A percentile compares a stretch with the other conserved stretches of the same genome.
Evolutionary conservation across 345 rosid genomes (phyloP).

Genomic region (Populus alba): DNA sequence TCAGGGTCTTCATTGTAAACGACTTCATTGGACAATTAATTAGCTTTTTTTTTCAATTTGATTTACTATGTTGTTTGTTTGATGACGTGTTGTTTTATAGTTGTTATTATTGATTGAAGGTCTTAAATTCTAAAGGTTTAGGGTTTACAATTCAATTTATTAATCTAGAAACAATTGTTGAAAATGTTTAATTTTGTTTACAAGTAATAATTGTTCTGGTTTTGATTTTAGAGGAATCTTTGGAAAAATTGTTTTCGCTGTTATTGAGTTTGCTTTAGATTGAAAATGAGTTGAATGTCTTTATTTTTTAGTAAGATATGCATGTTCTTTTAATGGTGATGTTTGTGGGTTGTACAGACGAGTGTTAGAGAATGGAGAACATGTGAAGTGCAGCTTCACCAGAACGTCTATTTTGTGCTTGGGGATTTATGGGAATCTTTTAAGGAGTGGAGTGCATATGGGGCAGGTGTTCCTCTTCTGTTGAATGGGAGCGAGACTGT

Average conservation of each 20-base stretch:
- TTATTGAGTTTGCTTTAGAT: background rate
- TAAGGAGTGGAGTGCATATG: constrained; percentile 90
- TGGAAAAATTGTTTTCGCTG: background rate
- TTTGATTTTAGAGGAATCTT: background rate
- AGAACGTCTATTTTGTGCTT: constrained; percentile 49
- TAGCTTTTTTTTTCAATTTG: background rate
- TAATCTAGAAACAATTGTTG: background rate
- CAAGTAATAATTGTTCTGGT: background rate
- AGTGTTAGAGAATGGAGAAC: constrained; percentile 51
- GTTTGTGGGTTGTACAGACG: constrained; percentile 41
- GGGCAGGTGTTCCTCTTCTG: constrained; percentile 80
- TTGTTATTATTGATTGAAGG: background rate
- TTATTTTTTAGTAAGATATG: background rate
- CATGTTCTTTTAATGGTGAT: constrained; percentile 4
- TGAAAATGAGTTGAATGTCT: background rate
- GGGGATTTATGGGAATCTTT: constrained; percentile 88
- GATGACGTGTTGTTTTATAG: background rate
- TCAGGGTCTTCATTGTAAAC: background rate
- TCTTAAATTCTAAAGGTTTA: background rate
- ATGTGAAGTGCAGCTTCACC: constrained; percentile 39
- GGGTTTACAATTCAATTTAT: background rate
- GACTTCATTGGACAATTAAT: background rate
- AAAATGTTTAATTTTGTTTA: too few relatives aligned
- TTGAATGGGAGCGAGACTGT: constrained; percentile 72
- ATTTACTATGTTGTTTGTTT: background rate